Evolutionary conservation across 2,329 filamentous ascomycete genomes (phyloP), one percentile per base, ranked within the genome.

Genomic region (Epicoccum nigrum): DNA sequence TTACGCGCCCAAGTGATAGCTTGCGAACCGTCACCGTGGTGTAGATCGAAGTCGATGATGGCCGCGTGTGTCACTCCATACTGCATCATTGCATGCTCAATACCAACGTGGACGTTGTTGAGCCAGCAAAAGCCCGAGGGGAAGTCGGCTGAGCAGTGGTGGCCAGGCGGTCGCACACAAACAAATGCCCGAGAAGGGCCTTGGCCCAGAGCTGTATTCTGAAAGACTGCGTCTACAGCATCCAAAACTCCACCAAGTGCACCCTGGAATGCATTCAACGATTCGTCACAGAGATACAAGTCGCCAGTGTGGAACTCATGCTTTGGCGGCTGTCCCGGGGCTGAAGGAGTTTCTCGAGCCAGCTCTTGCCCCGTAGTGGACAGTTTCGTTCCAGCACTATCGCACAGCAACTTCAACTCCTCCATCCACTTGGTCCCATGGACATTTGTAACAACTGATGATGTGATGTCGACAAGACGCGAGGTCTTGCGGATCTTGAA

Each of bases 91-190:
- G 87, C 93, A 71, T 99, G 90, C 72, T 95, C 89, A 59, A 99
- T 96, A 0, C 93, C 94, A 17, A 99, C 90, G 68, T 97, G 93
- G 0, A 99, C 92, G 69, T 99, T 99, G 73, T 99, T 99, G 42
- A 99, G 77, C 93, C 94, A 99, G 76, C 94, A 99, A 70, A 99
- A 99, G 0, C 94, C 94, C 2, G 93, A 97, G 0, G 94, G 94
- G 63, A 88, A 87, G 41, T 88, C 85, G 4, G 90, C 85, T 2
- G 93, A 96, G 74, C 94, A 99, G 69, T 99, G 94, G 70, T 99
- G 94, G 1, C 94, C 94, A 0, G 94, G 94, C 4, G 94, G 94
- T 25, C 94, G 86, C 41, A 97, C 89, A 21, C 89, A 92, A 41
- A 97, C 91, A 71, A 99, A 99, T 0, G 92, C 92, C 47, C 91